Conservation (phyloP, 1,139 yeast genomes). For the Suhomyces bokatorum region DNA sequence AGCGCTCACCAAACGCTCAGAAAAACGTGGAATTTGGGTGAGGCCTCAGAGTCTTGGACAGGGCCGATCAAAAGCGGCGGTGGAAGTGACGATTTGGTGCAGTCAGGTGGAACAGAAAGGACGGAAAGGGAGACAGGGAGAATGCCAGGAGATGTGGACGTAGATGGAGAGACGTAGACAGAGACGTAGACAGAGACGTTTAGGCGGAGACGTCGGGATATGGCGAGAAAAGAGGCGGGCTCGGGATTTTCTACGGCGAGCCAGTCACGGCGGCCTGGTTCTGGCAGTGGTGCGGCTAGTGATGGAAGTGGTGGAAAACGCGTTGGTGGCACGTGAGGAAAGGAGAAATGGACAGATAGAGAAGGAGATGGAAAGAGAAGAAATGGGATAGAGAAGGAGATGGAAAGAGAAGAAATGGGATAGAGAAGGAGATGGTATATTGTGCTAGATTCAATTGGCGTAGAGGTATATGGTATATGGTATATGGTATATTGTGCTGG, state of each 20-base stretch:
- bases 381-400: too few species aligned
- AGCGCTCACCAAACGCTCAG: conserved; percentile 4
- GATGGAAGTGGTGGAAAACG: neutral
- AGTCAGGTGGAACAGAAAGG: neutral
- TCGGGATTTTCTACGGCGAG: too few species aligned
- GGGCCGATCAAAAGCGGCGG: conserved; percentile 8
- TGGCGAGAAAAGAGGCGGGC: too few species aligned
- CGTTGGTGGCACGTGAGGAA: too few species aligned
- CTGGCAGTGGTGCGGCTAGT: neutral
- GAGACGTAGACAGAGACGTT: neutral
- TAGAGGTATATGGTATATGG: too few species aligned
- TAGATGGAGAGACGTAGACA: neutral
- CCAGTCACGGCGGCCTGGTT: neutral
- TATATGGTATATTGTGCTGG: too few species aligned
- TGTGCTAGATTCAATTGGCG: too few species aligned
- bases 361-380: too few species aligned
- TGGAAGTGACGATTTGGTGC: conserved; percentile 4
- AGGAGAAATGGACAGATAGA: too few species aligned
- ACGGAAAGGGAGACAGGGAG: too few species aligned
- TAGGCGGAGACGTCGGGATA: neutral
- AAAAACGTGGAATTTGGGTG: conserved; percentile 10
- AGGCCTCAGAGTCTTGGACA: conserved; percentile 9
- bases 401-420: too few species aligned
- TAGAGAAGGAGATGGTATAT: too few species aligned
- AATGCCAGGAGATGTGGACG: neutral